A percentile compares a stretch with the other conserved stretches of the same genome.
phyloP scores from a whole-genome alignment of 805 yeast genomes.

The Starmerella tilneyi region DNA sequence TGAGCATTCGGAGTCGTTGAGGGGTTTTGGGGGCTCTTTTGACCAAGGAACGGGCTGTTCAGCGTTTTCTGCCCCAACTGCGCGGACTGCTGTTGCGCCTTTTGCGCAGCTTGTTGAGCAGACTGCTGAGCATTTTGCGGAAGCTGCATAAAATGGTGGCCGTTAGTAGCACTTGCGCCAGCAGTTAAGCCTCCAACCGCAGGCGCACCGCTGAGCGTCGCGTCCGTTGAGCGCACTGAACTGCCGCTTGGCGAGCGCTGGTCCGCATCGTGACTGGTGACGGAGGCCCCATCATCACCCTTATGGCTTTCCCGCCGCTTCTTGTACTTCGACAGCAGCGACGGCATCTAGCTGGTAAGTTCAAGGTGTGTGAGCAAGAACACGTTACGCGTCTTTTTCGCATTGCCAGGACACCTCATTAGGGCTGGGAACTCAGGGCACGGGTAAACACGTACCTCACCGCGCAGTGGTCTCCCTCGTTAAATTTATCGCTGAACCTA shows the following conservation, averaged over 20 bases:
- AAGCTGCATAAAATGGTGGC: background rate
- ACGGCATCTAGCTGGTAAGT: conserved; percentile 10
- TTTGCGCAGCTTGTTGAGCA: conserved; percentile 3
- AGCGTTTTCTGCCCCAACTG: conserved; percentile 6
- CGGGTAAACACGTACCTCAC: conserved; percentile 1
- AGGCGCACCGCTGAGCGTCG: conserved; percentile 6
- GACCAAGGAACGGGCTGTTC: conserved; percentile 19
- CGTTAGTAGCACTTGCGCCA: background rate
- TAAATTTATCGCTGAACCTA: background rate
- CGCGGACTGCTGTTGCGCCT: conserved; percentile 4
- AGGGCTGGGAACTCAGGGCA: background rate
- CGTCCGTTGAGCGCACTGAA: conserved; percentile 12
- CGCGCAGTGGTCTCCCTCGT: background rate
- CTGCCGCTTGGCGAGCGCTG: conserved; percentile 19
- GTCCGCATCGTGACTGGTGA: conserved; percentile 10
- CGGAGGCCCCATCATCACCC: conserved; percentile 14
- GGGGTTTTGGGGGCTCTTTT: background rate
- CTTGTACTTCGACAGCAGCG: conserved; percentile 22
- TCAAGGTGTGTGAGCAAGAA: background rate
- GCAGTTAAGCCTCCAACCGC: too few species aligned
- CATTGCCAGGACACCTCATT: background rate
- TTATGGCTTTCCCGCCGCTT: conserved; percentile 26
- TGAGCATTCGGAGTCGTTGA: background rate
- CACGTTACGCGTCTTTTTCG: conserved; percentile 9
- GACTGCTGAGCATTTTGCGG: conserved; percentile 3